These are phyloP conservation scores for Trichoderma semiorbis DNA, from an alignment of 2,329 filamentous ascomycete genomes.

Conservation along the genomic window DNA sequence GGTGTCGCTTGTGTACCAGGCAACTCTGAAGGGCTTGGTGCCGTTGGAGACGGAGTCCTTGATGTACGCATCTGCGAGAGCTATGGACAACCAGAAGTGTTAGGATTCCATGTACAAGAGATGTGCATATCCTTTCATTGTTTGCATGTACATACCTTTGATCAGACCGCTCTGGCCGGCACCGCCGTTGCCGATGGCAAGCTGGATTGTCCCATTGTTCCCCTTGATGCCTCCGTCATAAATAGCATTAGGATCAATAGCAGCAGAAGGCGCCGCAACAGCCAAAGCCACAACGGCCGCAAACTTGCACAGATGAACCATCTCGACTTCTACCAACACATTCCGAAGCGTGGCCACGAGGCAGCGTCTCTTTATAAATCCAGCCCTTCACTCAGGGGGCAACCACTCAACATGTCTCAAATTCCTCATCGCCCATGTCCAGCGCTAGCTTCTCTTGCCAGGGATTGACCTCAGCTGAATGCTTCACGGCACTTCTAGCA, in stretches of 20 bases:
- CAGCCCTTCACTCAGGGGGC: background rate
- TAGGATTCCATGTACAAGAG: background rate
- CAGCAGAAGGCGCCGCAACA: background rate
- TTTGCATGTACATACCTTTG: constrained; percentile 25
- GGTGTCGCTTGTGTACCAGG: constrained; percentile 45
- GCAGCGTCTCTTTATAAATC: background rate
- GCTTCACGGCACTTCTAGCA: background rate
- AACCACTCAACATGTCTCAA: background rate
- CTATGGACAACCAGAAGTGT: constrained; percentile 6
- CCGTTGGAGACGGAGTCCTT: constrained; percentile 22
- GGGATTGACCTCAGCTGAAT: background rate
- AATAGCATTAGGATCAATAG: constrained; percentile 20
- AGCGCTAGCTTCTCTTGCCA: background rate
- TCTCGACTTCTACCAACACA: background rate
- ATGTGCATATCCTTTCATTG: background rate
- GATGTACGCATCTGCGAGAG: constrained; percentile 29
- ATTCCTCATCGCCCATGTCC: background rate
- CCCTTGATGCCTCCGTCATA: constrained; percentile 25
- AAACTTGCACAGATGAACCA: constrained; percentile 11
- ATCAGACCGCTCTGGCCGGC: constrained; percentile 38
- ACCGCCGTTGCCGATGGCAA: constrained; percentile 36
- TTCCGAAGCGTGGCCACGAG: background rate
- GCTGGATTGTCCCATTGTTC: constrained; percentile 20
- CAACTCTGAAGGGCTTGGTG: constrained; percentile 37
- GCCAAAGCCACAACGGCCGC: background rate